Percentiles rank a stretch among this genome's conserved stretches.
phyloP scores from a whole-genome alignment of 2,329 filamentous ascomycete genomes.

The Colletotrichum sp. region DNA sequence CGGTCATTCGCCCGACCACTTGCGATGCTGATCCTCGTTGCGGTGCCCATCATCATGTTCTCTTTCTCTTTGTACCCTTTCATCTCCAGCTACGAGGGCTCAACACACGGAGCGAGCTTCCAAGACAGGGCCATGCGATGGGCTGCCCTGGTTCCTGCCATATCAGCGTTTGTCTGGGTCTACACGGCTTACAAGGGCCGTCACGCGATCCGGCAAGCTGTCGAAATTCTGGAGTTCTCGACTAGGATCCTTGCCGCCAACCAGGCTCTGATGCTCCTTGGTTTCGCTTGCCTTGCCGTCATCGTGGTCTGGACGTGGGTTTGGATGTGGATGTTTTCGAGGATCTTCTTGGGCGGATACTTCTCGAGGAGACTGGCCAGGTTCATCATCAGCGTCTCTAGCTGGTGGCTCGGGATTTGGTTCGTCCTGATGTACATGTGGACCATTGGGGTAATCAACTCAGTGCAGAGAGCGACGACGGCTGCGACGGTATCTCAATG shows the following conservation, averaged over 20 bases:
- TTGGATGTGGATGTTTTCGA: constrained; percentile 96
- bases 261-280: constrained; percentile 81
- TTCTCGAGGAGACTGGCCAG: constrained; percentile 65
- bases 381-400: constrained; percentile 86
- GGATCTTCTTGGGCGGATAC: constrained; percentile 92
- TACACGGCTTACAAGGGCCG: constrained; percentile 84
- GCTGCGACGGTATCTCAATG: constrained; percentile 97
- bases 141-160: constrained; percentile 77
- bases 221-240: constrained; percentile 90
- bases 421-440: constrained; percentile 96
- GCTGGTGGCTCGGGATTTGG: constrained; percentile 93
- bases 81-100: constrained; percentile 84
- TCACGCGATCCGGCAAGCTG: constrained; percentile 79
- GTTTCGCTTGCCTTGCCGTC: constrained; percentile 75
- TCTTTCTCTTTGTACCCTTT: constrained; percentile 93
- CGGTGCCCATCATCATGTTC: constrained; percentile 84
- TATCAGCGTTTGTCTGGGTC: constrained; percentile 78
- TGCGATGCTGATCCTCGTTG: constrained; percentile 79
- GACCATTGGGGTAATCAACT: constrained; percentile 87
- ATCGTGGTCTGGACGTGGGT: constrained; percentile 93
- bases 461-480: constrained; percentile 88
- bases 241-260: constrained; percentile 87
- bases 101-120: constrained; percentile 74
- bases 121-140: constrained; percentile 92
- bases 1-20: constrained; percentile 88